Evolutionary conservation across 1,284 basidiomycete species (phyloP), one percentile per base, ranked within the genome.

Genomic region (Trametes versicolor): DNA sequence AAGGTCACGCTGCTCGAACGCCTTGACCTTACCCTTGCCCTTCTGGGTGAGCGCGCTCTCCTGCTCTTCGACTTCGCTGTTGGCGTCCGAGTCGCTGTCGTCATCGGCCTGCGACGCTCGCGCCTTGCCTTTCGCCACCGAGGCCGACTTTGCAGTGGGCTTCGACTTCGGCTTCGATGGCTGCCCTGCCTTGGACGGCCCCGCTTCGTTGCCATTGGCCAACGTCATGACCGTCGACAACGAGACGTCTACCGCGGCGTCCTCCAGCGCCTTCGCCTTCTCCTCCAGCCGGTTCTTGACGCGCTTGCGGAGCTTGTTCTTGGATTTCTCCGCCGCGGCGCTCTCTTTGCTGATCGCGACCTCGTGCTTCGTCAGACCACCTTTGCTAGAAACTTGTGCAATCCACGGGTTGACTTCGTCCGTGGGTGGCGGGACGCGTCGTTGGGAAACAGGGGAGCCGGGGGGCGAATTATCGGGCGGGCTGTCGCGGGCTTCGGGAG

Each of bases 1-100:
- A 5, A 99, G 84, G 69, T 98, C 93, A 27, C 93, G 85, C 76
- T 98, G 96, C 75, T 92, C 83, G 76, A 96, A 93, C 0, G 91
- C 91, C 54, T 83, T 84, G 2, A 85, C 74, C 34, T 71, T 77
- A 32, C 77, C 80, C 64, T 84, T 83, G 53, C 76, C 80, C 64
- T 84, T 82, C 52, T 76, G 63, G 36, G 80, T 75, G 2, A 85
- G 72, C 0, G 74, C 73, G 52, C 79, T 80, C 69, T 91, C 90
- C 70, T 92, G 90, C 48, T 83, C 88, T 52, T 92, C 88, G 32
- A 90, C 76, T 76, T 91, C 91, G 69, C 87, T 89, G 62, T 90
- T 82, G 47, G 74, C 81, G 63, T 88, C 88, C 10, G 85, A 85
- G 54, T 87, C 85, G 23, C 82, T 79, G 41, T 78, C 82, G 75